A percentile compares a stretch with the other conserved stretches of the same genome.
These are phyloP conservation scores for Pulveroboletus sp. DNA, from an alignment of 768 basidiomycete species.

Conservation along the genomic window DNA sequence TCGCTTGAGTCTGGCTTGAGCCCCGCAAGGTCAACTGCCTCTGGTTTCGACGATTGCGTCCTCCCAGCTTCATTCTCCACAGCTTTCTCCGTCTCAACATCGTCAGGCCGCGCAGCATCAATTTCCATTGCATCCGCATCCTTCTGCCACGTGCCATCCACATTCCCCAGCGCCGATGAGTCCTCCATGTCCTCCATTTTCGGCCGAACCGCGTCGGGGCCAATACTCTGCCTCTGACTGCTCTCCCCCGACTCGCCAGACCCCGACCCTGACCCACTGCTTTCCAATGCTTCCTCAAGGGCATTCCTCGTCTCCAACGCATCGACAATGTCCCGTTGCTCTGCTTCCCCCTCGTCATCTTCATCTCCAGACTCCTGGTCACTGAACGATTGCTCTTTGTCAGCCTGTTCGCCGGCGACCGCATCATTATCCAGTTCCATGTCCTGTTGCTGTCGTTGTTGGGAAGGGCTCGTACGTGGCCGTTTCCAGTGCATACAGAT, in stretches of 20 bases:
- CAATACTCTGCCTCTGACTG: conserved; percentile 32
- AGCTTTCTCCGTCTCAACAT: conserved; percentile 27
- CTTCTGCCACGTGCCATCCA: conserved; percentile 16
- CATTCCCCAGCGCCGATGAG: conserved; percentile 36
- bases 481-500: conserved; percentile 67
- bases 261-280: conserved; percentile 24
- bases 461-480: conserved; percentile 27
- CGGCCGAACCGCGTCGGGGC: conserved; percentile 35
- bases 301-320: conserved; percentile 50
- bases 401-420: conserved; percentile 15
- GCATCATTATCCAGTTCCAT: conserved; percentile 31
- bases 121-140: conserved; percentile 34
- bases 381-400: conserved; percentile 24
- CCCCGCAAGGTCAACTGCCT: conserved; percentile 29
- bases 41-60: conserved; percentile 26
- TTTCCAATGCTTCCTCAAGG: conserved; percentile 60
- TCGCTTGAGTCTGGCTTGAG: conserved; percentile 58
- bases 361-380: conserved; percentile 51
- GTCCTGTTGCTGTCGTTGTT: conserved; percentile 33
- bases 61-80: conserved; percentile 4
- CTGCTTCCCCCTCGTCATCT: conserved; percentile 58
- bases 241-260: conserved; percentile 34
- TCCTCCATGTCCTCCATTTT: conserved; percentile 61
- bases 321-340: conserved; percentile 55
- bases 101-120: conserved; percentile 19